Conservation (phyloP, 176 grass and related monocot species). For the Alloteropsis semialata region DNA sequence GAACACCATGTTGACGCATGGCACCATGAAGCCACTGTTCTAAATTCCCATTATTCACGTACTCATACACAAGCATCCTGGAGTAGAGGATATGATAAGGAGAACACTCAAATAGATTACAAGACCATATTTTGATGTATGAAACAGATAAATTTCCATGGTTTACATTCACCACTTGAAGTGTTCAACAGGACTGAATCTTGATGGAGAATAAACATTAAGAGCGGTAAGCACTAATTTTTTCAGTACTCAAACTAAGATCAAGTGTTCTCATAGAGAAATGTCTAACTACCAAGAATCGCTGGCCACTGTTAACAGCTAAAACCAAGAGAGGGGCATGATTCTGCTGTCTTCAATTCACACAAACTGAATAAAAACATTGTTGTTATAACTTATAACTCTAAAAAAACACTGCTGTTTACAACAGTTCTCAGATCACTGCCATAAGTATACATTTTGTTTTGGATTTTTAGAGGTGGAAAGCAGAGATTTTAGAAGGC, state of each 20-base stretch:
- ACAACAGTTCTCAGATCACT: neutral
- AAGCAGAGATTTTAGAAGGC: neutral
- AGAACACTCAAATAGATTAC: neutral
- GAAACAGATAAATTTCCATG: neutral
- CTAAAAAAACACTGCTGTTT: neutral
- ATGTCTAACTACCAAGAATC: neutral
- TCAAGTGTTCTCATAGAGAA: neutral
- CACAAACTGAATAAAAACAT: neutral
- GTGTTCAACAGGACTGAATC: neutral
- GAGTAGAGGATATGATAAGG: neutral
- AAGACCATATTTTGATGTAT: neutral
- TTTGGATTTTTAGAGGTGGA: neutral
- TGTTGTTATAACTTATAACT: too few relatives aligned
- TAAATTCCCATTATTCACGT: conserved; percentile 28
- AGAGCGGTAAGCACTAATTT: neutral
- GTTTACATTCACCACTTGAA: neutral
- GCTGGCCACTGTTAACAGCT: neutral
- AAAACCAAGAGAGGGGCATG: neutral
- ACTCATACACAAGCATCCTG: conserved; percentile 49
- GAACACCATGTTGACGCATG: conserved; percentile 23
- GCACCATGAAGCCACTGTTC: conserved; percentile 35
- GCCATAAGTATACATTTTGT: neutral
- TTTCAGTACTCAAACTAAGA: neutral
- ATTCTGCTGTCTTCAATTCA: neutral
- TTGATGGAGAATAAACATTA: neutral